Percentiles rank a stretch among this genome's conserved stretches.
Conservation (phyloP, 352 stramenopile genomes). For the Phytophthora meadii region DNA sequence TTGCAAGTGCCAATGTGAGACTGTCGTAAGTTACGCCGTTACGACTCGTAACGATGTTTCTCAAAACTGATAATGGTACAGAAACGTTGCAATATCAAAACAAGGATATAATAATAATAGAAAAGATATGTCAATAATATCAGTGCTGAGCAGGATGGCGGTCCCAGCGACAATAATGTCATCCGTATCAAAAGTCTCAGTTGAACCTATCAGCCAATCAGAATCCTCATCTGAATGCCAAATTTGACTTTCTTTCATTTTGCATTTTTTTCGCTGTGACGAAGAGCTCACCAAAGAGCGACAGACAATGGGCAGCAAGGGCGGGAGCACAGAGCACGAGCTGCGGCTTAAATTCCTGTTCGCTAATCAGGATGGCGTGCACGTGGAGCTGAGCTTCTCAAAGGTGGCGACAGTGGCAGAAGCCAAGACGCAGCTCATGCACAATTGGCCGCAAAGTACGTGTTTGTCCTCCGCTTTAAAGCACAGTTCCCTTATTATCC, state of each 20-base stretch:
- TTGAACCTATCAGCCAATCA: slow-evolving; percentile 16
- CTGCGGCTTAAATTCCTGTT: slow-evolving; percentile 88
- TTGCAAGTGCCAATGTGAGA: slow-evolving; percentile 3
- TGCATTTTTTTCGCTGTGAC: slow-evolving; percentile 10
- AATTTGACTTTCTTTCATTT: slow-evolving; percentile 8
- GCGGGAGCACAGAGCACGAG: slow-evolving; percentile 54
- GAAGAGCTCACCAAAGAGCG: slow-evolving; percentile 5
- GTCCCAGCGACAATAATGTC: too few species aligned
- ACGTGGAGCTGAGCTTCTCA: slow-evolving; percentile 66
- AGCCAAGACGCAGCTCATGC: slow-evolving; percentile 75
- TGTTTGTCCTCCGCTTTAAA: slow-evolving; percentile 2
- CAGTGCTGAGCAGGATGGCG: too few species aligned
- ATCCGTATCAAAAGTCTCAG: too few species aligned
- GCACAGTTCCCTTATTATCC: not conserved
- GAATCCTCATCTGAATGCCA: slow-evolving; percentile 2
- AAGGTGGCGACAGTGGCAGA: slow-evolving; percentile 53
- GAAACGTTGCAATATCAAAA: too few species aligned
- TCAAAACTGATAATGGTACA: too few species aligned
- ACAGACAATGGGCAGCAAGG: slow-evolving; percentile 12
- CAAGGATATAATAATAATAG: too few species aligned
- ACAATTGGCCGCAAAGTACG: slow-evolving; percentile 69
- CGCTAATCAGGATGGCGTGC: slow-evolving; percentile 81
- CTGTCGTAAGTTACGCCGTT: not conserved
- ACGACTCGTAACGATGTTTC: too few species aligned
- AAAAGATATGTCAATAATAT: too few species aligned